Evolutionary conservation across 345 rosid genomes (phyloP).

Genomic region (Barbarea vulgaris): DNA sequence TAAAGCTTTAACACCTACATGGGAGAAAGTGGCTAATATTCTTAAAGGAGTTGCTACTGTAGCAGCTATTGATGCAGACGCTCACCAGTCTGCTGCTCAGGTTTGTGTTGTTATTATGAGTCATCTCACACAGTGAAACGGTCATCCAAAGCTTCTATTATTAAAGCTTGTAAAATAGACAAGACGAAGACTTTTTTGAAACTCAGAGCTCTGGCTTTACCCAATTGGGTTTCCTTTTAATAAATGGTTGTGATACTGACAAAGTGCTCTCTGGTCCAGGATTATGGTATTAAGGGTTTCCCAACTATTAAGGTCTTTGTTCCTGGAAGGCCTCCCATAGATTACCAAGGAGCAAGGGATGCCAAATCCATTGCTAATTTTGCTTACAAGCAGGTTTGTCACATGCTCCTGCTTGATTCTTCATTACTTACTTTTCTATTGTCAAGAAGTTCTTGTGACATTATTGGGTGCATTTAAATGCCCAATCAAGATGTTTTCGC

Average conservation of each 20-base stretch:
- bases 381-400: conserved; percentile 73
- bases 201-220: neutral
- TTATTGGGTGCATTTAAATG: neutral
- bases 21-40: conserved; percentile 90
- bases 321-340: conserved; percentile 90
- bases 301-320: conserved; percentile 93
- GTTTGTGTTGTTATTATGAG: conserved; percentile 42
- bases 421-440: neutral
- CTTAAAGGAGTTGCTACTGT: conserved; percentile 94
- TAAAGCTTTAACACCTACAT: conserved; percentile 80
- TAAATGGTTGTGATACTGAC: neutral
- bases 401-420: conserved; percentile 13
- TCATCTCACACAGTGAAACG: neutral
- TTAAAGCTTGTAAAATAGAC: too few relatives aligned
- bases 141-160: neutral
- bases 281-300: conserved; percentile 91
- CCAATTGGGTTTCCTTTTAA: neutral
- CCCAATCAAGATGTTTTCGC: neutral
- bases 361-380: conserved; percentile 89
- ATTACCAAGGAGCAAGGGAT: conserved; percentile 96
- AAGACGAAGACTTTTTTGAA: neutral
- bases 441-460: neutral
- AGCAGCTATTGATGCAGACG: conserved; percentile 96
- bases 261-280: conserved; percentile 47
- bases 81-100: conserved; percentile 94